Evolutionary conservation across 2,329 filamentous ascomycete species (phyloP), one percentile per base, ranked within the genome.

Genomic region (Xylariales sp.): DNA sequence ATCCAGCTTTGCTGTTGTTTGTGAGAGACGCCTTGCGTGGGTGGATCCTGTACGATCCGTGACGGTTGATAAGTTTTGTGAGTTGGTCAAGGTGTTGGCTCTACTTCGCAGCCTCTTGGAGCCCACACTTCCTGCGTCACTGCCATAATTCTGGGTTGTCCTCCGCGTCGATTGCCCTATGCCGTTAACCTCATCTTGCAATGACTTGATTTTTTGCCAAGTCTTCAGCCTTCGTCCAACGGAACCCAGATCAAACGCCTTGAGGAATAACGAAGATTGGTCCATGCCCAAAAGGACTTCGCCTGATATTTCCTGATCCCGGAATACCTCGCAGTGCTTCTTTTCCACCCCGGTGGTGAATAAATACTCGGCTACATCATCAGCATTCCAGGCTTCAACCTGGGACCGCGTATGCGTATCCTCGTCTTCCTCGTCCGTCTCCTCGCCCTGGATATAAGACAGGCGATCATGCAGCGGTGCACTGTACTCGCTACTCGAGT

Each of bases 231-330:
- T 78, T 43, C 88, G 78, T 7, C 91, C 91, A 52, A 97, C 90
- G 3, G 90, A 88, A 14, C 91, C 91, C 51, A 97, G 74, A 52
- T 96, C 88, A 54, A 96, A 95, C 34, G 93, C 90, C 59, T 95
- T 95, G 69, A 97, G 84, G 60, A 96, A 95, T 12, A 97, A 74
- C 28, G 93, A 94, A 43, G 88, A 87, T 66, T 96, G 91, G 54
- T 96, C 89, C 88, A 97, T 95, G 40, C 87, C 88, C 39, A 98
- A 68, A 28, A 98, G 68, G 4, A 97, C 91, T 55, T 97, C 90
- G 36, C 93, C 93, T 2, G 86, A 84, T 44, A 98, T 97, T 61
- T 98, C 93, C 63, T 98, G 91, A 56, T 97, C 90, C 52, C 84
- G 76, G 56, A 98, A 98, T 3, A 97, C 87, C 50, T 95, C 85